Evolutionary conservation across 2,329 filamentous ascomycete species (phyloP).

Genomic region (Alternaria arbusti): DNA sequence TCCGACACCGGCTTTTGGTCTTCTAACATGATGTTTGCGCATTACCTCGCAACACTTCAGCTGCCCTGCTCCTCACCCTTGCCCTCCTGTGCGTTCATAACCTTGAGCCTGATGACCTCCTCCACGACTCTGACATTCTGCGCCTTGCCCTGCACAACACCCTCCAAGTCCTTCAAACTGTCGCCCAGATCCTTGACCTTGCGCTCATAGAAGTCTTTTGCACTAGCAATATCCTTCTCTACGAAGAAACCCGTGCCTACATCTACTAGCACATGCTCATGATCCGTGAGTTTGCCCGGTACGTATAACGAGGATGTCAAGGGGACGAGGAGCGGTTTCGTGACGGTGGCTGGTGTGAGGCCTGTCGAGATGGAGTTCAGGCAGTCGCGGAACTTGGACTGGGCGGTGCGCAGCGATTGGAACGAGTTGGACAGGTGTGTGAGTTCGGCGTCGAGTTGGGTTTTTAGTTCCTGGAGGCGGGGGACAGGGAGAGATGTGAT

Average conservation of each 20-base stretch:
- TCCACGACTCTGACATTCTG: slow-evolving; percentile 86
- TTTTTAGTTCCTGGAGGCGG: slow-evolving; percentile 90
- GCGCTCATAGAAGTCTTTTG: slow-evolving; percentile 69
- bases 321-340: slow-evolving; percentile 81
- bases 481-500: slow-evolving; percentile 80
- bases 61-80: slow-evolving; percentile 32
- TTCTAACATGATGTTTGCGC: not conserved
- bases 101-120: slow-evolving; percentile 63
- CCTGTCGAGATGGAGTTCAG: slow-evolving; percentile 74
- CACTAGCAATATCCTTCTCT: slow-evolving; percentile 76
- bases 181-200: slow-evolving; percentile 71
- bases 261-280: slow-evolving; percentile 69
- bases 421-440: slow-evolving; percentile 93
- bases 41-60: slow-evolving; percentile 6
- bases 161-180: slow-evolving; percentile 72
- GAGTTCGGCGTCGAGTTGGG: slow-evolving; percentile 94
- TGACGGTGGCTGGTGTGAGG: slow-evolving; percentile 50
- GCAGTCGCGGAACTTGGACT: slow-evolving; percentile 91
- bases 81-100: slow-evolving; percentile 42
- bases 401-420: slow-evolving; percentile 85
- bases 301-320: slow-evolving; percentile 96
- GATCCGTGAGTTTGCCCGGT: slow-evolving; percentile 72
- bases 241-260: slow-evolving; percentile 94
- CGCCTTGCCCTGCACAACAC: slow-evolving; percentile 76
- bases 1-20: not conserved